Conservation (phyloP, 768 basidiomycete species). For the Termitomyces sp. region DNA sequence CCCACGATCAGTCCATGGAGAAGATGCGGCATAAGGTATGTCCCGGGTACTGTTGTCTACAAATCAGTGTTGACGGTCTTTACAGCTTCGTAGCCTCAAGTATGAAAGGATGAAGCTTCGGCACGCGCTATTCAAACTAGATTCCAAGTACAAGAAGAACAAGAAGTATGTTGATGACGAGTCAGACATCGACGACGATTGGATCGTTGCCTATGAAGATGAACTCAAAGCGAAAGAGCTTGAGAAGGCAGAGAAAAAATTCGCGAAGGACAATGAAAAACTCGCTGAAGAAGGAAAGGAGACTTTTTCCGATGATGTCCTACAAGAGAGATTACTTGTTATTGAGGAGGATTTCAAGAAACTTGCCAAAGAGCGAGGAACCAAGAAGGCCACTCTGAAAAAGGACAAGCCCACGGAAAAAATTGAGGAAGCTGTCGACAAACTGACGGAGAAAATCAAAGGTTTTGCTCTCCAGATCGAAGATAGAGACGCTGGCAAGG, state of each 20-base stretch:
- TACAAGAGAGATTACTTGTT: constrained; percentile 64
- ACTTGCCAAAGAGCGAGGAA: constrained; percentile 80
- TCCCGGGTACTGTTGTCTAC: not conserved
- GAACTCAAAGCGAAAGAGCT: constrained; percentile 74
- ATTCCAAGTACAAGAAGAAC: constrained; percentile 80
- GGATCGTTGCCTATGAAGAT: constrained; percentile 78
- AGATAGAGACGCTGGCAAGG: constrained; percentile 93
- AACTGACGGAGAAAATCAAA: constrained; percentile 83
- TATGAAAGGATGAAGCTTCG: constrained; percentile 98
- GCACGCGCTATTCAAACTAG: constrained; percentile 75
- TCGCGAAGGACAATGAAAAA: constrained; percentile 91
- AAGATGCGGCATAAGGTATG: constrained; percentile 89
- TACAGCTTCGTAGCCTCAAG: constrained; percentile 83
- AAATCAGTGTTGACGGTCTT: constrained; percentile 5
- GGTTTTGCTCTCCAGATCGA: constrained; percentile 85
- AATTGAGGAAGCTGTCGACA: constrained; percentile 75
- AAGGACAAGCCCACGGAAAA: constrained; percentile 71
- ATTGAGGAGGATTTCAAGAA: constrained; percentile 76
- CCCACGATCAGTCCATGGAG: constrained; percentile 90
- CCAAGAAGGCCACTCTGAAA: constrained; percentile 61
- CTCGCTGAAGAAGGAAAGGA: constrained; percentile 66
- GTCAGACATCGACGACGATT: constrained; percentile 94
- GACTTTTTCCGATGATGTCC: constrained; percentile 51
- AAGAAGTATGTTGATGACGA: constrained; percentile 77
- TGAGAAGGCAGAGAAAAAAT: constrained; percentile 92